Evolutionary conservation across 352 stramenopile species (phyloP), one percentile per base, ranked within the genome.

Genomic region (Pythium vanterpoolii): DNA sequence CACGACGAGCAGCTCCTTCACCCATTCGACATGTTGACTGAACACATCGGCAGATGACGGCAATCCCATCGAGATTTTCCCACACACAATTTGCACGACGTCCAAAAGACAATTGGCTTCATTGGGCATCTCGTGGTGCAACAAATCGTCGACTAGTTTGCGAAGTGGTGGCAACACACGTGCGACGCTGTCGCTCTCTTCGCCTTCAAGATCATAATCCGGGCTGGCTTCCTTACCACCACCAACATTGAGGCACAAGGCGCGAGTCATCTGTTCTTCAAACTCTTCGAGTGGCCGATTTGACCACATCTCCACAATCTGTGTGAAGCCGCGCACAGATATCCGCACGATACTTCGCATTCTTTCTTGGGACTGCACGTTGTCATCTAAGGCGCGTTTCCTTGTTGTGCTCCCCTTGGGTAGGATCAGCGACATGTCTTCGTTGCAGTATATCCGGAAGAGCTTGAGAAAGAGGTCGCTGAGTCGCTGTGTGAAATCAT

Each of bases 1-100:
- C 11, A 28, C 43, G 10, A 60, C 30, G 5, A 69, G 48, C 8
- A 56, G n/a, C 6, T 66, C 50, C 49, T 69, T 67, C 54, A 77
- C 75, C 72, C 72, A 80, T 4, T 50, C 51, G 8, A 59, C 13
- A 24, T 59, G 51, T 23, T 28, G 51, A 24, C 14, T 50, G 9
- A 59, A 28, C 10, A 10, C n/a, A 18, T 39, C 51, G 11, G 16
- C 23, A 36, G 7, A n/a, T n/a, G 39, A 33, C 11, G 38, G 24
- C 10, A 39, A 59, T 42, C 27, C 13, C 18, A n/a, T 42, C 31
- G 43, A 54, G 3, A 42, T 16, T 42, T 59, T 59, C 19, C 36
- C 21, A 23, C 53, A 62, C 18, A 68, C 61, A 24, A 43, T 60
- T 26, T 61, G 53, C 24, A 63, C 38, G 19, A 68, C 33, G 24